A percentile compares a stretch with the other conserved stretches of the same genome.
Evolutionary conservation across 192 early-diverging fungal species (phyloP).

Genomic region (Allomyces javanicus): DNA sequence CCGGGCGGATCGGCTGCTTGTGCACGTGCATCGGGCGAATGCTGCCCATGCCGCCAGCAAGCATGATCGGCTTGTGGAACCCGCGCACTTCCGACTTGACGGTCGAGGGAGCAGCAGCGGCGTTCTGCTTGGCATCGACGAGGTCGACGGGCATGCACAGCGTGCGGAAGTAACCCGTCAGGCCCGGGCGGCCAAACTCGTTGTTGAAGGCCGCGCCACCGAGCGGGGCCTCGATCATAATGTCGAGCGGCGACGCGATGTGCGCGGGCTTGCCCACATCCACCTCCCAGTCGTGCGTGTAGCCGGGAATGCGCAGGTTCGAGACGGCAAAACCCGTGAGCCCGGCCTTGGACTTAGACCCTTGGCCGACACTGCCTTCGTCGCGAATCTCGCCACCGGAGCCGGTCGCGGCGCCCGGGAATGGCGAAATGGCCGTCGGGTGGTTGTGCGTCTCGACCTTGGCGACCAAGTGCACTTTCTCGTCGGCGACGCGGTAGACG

Average conservation of each 20-base stretch:
- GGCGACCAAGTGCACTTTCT: slow-evolving; percentile 70
- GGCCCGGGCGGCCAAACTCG: slow-evolving; percentile 89
- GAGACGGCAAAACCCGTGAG: slow-evolving; percentile 89
- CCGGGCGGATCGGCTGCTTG: slow-evolving; percentile 68
- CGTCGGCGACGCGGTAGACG: slow-evolving; percentile 38
- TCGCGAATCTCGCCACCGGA: slow-evolving; percentile 99
- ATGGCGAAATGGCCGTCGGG: slow-evolving; percentile 96
- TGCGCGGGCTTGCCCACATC: slow-evolving; percentile 59
- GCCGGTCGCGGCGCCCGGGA: slow-evolving; percentile 93
- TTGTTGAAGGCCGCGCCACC: slow-evolving; percentile 99
- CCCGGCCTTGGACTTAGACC: slow-evolving; percentile 89
- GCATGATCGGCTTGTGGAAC: slow-evolving; percentile 99
- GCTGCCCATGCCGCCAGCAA: slow-evolving; percentile 90
- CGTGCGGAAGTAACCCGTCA: slow-evolving; percentile 95
- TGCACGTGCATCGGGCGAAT: slow-evolving; percentile 74
- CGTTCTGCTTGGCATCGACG: slow-evolving; percentile 3
- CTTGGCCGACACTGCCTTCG: slow-evolving; percentile 91
- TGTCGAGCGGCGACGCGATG: slow-evolving; percentile 79
- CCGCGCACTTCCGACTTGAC: slow-evolving; percentile 56
- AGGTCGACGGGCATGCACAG: slow-evolving; percentile 30
- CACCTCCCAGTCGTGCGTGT: slow-evolving; percentile 83
- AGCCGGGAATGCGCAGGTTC: slow-evolving; percentile 79
- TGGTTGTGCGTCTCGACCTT: slow-evolving; percentile 99
- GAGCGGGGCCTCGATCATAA: slow-evolving; percentile 94
- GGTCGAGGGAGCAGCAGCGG: slow-evolving; percentile 22